Percentiles rank a stretch among this genome's conserved stretches.
Conservation (phyloP, 176 grass and related monocot genomes). For the Dactylis glomerata region DNA sequence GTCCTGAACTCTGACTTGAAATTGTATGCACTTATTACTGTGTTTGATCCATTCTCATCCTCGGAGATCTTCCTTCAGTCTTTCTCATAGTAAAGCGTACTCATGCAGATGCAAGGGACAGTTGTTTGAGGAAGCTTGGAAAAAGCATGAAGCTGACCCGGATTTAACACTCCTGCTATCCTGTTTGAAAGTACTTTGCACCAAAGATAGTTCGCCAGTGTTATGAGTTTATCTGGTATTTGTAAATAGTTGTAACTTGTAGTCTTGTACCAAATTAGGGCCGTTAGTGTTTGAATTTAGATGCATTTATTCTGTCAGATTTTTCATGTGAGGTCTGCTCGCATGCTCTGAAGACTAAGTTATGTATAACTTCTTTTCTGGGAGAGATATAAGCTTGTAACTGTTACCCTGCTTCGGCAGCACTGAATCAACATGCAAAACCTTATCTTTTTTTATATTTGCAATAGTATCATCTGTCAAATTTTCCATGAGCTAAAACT, state of each 20-base stretch:
- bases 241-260: constrained; percentile 26
- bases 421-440: not conserved
- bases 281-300: not conserved
- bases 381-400: not conserved
- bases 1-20: not conserved
- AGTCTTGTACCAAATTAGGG: not conserved
- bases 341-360: not conserved
- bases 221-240: constrained; percentile 11
- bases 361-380: not conserved
- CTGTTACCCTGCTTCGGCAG: not conserved
- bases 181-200: constrained; percentile 43
- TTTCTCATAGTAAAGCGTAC: not conserved
- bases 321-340: not conserved
- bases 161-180: constrained; percentile 61
- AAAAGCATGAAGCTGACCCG: constrained; percentile 74
- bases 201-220: not conserved
- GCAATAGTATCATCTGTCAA: not conserved
- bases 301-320: not conserved
- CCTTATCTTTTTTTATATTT: not conserved
- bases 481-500: not conserved
- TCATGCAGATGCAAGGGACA: constrained; percentile 65
- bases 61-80: not conserved
- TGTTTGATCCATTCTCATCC: not conserved
- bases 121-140: constrained; percentile 80
- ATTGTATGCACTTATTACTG: not conserved